A percentile compares a stretch with the other conserved stretches of the same genome.
Evolutionary conservation across 345 rosid species (phyloP).

Genomic region (Rhodamnia argentea): DNA sequence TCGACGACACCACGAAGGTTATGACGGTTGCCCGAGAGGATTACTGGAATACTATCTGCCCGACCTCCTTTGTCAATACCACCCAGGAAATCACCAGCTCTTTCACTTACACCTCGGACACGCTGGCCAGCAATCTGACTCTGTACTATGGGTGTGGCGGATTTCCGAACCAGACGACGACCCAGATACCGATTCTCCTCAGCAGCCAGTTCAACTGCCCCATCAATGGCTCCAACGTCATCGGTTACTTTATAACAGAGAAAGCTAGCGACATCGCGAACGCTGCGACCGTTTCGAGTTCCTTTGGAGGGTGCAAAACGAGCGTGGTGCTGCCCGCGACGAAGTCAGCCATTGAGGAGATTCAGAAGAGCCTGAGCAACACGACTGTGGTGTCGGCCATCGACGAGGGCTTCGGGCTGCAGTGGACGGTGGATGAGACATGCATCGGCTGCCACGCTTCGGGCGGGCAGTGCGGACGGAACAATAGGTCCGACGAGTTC

Average conservation of each 20-base stretch:
- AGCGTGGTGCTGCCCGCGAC: background rate
- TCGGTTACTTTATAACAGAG: background rate
- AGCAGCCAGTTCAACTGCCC: background rate
- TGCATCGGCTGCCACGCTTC: rapidly evolving
- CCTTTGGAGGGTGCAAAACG: rapidly evolving
- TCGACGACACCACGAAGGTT: background rate
- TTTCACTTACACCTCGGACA: background rate
- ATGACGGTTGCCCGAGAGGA: background rate
- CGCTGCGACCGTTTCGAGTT: rapidly evolving
- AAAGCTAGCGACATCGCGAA: rapidly evolving
- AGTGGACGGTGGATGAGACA: rapidly evolving
- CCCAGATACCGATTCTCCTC: background rate
- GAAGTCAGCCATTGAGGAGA: background rate
- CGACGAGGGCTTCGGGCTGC: background rate
- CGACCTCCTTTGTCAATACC: background rate
- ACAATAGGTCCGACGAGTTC: rapidly evolving
- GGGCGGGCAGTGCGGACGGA: background rate
- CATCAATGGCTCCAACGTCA: rapidly evolving
- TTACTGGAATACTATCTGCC: background rate
- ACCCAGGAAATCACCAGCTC: background rate
- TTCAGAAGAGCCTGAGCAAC: rapidly evolving
- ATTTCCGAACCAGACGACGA: too few species aligned
- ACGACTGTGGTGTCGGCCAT: rapidly evolving
- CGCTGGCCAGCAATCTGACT: background rate
- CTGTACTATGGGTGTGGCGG: background rate